phyloP scores from a whole-genome alignment of 176 grass and related monocot species.

The Alopecurus myosuroides region DNA sequence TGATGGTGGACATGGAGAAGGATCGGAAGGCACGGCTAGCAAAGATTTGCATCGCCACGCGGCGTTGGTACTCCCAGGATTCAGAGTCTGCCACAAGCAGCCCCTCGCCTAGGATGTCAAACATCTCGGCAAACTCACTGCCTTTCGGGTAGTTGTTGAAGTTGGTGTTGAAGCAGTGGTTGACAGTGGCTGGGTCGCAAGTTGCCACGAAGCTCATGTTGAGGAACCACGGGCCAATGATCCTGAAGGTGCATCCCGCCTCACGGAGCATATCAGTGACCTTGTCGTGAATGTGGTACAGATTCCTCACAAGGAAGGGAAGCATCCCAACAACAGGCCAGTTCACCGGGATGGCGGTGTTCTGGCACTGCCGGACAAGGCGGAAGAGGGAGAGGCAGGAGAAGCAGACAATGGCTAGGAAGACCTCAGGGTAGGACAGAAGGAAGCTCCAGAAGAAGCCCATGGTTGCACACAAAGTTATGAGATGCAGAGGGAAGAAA shows the following conservation, averaged over 20 bases:
- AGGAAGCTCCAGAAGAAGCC: slow-evolving; percentile 19
- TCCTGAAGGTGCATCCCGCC: slow-evolving; percentile 32
- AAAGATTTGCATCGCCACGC: slow-evolving; percentile 35
- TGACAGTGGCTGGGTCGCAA: slow-evolving; percentile 58
- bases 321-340: slow-evolving; percentile 70
- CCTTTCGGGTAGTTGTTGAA: slow-evolving; percentile 60
- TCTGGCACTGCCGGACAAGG: not conserved
- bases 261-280: slow-evolving; percentile 16
- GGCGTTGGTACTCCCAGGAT: slow-evolving; percentile 56
- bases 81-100: slow-evolving; percentile 51
- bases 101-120: slow-evolving; percentile 53
- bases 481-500: slow-evolving; percentile 23
- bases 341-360: slow-evolving; percentile 23
- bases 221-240: slow-evolving; percentile 49
- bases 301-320: slow-evolving; percentile 19
- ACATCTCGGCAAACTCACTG: slow-evolving; percentile 52
- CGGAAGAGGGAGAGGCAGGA: slow-evolving; percentile 34
- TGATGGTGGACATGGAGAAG: slow-evolving; percentile 32
- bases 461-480: slow-evolving; percentile 32
- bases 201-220: slow-evolving; percentile 45
- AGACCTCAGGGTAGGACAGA: slow-evolving; percentile 46
- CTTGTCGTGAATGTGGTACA: slow-evolving; percentile 45
- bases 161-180: slow-evolving; percentile 53
- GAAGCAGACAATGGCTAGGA: slow-evolving; percentile 53
- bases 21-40: slow-evolving; percentile 38